Evolutionary conservation across 352 stramenopile species (phyloP).

Genomic region (Pythium angustatum): DNA sequence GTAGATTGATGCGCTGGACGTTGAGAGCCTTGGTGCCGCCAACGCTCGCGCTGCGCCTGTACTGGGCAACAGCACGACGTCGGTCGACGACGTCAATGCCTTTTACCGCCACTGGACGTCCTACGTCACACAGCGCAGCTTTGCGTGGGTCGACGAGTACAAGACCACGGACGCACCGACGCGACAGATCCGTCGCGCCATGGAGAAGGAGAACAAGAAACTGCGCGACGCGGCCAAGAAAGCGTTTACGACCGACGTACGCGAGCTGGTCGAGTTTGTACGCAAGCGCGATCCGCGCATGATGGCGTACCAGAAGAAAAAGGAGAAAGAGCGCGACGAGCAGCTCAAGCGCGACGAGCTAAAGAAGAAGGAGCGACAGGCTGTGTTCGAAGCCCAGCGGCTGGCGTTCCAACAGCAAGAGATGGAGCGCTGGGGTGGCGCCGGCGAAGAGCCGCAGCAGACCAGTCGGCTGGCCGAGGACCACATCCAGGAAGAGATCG

Average conservation of each 20-base stretch:
- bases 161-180: slow-evolving; percentile 79
- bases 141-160: slow-evolving; percentile 84
- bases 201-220: slow-evolving; percentile 91
- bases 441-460: slow-evolving; percentile 21
- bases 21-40: slow-evolving; percentile 27
- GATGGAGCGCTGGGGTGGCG: slow-evolving; percentile 51
- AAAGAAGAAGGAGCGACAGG: slow-evolving; percentile 59
- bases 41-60: slow-evolving; percentile 33
- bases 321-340: slow-evolving; percentile 58
- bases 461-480: slow-evolving; percentile 54
- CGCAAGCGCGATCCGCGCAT: slow-evolving; percentile 75
- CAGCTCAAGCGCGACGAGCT: slow-evolving; percentile 50
- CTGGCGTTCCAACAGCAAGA: slow-evolving; percentile 73
- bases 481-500: slow-evolving; percentile 67
- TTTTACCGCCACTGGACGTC: slow-evolving; percentile 85
- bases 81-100: slow-evolving; percentile 52
- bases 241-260: slow-evolving; percentile 74
- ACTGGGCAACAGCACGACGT: slow-evolving; percentile 45
- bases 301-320: slow-evolving; percentile 61
- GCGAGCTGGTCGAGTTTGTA: slow-evolving; percentile 85
- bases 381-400: slow-evolving; percentile 57
- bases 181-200: slow-evolving; percentile 70
- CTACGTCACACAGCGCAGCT: slow-evolving; percentile 72
- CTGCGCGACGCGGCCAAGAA: slow-evolving; percentile 77
- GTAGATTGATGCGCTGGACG: slow-evolving; percentile 74